Evolutionary conservation across 805 yeast species (phyloP).

Genomic region (Kockiozyma suomiensis): DNA sequence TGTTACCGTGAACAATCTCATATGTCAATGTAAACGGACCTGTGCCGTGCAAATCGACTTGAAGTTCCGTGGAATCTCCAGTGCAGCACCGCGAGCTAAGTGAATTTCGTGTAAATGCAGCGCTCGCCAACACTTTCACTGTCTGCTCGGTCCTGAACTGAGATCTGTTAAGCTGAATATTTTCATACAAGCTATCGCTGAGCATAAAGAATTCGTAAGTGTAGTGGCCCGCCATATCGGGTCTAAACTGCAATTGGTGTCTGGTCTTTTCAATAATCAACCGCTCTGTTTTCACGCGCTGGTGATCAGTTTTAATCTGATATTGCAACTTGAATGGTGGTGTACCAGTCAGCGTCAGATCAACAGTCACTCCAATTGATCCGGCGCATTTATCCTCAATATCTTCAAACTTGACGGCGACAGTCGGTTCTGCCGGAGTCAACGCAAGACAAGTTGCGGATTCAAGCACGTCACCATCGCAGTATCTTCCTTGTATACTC

Average conservation of each 20-base stretch:
- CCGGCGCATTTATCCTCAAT: conserved; percentile 90
- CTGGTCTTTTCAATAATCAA: conserved; percentile 44
- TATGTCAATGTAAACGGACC: conserved; percentile 76
- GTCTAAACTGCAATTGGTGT: conserved; percentile 67
- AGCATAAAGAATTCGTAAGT: conserved; percentile 68
- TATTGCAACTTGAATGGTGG: conserved; percentile 79
- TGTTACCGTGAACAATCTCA: conserved; percentile 60
- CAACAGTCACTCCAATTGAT: conserved; percentile 79
- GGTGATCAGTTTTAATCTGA: conserved; percentile 50
- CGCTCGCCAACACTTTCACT: conserved; percentile 46
- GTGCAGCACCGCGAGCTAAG: conserved; percentile 48
- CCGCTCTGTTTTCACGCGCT: conserved; percentile 40
- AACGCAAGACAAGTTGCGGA: conserved; percentile 58
- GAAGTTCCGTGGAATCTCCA: conserved; percentile 52
- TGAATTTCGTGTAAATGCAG: conserved; percentile 40
- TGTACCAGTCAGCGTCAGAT: conserved; percentile 67
- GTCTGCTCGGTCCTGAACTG: conserved; percentile 40
- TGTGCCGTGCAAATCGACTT: conserved; percentile 71
- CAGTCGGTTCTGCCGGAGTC: conserved; percentile 56
- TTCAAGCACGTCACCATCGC: conserved; percentile 68
- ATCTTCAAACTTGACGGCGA: conserved; percentile 52
- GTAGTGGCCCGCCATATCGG: conserved; percentile 79
- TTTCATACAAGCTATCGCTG: conserved; percentile 64
- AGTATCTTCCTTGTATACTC: conserved; percentile 59
- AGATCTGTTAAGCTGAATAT: conserved; percentile 32